Base-by-base conservation (phyloP, 164 flowering plant species). In the Chimonanthus salicifolius region DNA sequence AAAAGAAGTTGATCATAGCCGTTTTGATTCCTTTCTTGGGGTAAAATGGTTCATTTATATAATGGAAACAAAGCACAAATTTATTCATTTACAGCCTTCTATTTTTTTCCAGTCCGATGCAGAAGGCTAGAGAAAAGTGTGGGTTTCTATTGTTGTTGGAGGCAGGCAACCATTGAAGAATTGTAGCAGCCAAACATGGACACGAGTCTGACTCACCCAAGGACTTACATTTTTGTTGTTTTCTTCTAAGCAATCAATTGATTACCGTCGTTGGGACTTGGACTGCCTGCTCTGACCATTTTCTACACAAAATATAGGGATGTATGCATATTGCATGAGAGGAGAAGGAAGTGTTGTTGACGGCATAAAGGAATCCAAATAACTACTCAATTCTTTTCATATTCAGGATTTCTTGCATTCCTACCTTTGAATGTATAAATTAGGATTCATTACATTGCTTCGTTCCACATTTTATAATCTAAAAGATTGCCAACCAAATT, bases 181-280 rank as follows among this genome's bases (percentile, higher is more conserved):
- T 76, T 69, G 65, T 62, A 72, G 74, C 70, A 71, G 48, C 60
- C 44, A 79, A 69, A 69, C 62, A 54, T 73, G 84, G 77, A 60
- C 80, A 58, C 51, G 63, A 72, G 72, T 72, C 76, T 20, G 21
- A 20, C 21, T 20, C 70, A 47, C 67, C 43, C 48, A 60, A 60
- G 44, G 50, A 46, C 69, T 68, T 48, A 62, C 64, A 16, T 47
- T 58, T 70, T 73, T 69, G 18, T 54, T 44, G 7, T 47, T 64
- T 68, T 76, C 62, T 76, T 72, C 72, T 64, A 33, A 2, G 45
- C 15, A 33, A 3, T 4, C 45, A 13, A 8, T 75, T 33, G 60
- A 13, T 54, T 54, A 54, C 78, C 78, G 50, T 72, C 73, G 69
- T 71, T 66, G 13, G 43, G 43, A 47, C 2, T 65, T 47, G 45